These are phyloP conservation scores for Monosporozyma aerobia DNA, from an alignment of 805 yeast genomes.

Conservation along the genomic window DNA sequence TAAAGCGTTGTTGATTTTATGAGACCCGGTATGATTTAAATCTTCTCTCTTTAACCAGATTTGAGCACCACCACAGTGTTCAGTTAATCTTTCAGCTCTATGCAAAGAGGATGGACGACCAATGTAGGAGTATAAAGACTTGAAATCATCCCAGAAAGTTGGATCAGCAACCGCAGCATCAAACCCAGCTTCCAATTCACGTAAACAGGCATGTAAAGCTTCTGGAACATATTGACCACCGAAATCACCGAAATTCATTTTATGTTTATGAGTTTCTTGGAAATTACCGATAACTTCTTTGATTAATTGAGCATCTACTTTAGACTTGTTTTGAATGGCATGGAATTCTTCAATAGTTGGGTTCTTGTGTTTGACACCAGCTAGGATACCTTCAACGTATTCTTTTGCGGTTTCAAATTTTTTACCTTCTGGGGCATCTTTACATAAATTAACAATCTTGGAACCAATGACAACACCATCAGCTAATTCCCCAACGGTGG, in stretches of 20 bases:
- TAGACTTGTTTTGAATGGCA: constrained; percentile 27
- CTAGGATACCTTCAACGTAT: constrained; percentile 62
- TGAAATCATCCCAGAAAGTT: constrained; percentile 86
- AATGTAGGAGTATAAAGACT: constrained; percentile 75
- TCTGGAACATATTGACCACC: constrained; percentile 99
- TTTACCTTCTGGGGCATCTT: constrained; percentile 49
- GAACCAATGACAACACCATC: constrained; percentile 98
- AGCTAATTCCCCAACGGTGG: constrained; percentile 66
- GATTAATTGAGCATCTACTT: constrained; percentile 14
- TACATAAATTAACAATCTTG: constrained; percentile 62
- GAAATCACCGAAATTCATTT: constrained; percentile 82
- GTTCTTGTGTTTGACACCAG: constrained; percentile 37
- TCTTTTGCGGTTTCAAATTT: constrained; percentile 55
- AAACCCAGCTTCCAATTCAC: constrained; percentile 82
- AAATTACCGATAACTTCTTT: constrained; percentile 28
- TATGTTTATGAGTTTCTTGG: constrained; percentile 55
- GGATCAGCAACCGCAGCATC: constrained; percentile 85
- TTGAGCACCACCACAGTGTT: constrained; percentile 87
- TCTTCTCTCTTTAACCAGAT: constrained; percentile 99
- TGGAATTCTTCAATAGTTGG: constrained; percentile 31
- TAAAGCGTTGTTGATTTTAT: constrained; percentile 75
- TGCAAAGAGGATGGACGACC: constrained; percentile 95
- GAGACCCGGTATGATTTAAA: constrained; percentile 82
- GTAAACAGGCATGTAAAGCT: constrained; percentile 81
- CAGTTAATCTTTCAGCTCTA: constrained; percentile 81